Evolutionary conservation across 2,329 filamentous ascomycete species (phyloP).

Genomic region (Fusarium luffae): DNA sequence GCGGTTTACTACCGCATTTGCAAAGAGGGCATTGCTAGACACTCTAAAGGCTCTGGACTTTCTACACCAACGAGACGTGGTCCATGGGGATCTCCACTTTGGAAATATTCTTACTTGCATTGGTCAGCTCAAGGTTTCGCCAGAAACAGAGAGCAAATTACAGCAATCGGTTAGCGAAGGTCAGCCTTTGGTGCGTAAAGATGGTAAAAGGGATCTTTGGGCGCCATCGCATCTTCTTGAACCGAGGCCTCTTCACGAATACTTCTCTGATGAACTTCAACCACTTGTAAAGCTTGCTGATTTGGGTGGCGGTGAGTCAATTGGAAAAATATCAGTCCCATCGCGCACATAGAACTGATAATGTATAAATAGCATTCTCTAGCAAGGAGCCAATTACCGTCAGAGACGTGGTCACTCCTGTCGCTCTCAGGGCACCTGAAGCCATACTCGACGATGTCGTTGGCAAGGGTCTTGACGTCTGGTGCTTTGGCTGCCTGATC

Average conservation of each 20-base stretch:
- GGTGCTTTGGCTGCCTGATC: not conserved
- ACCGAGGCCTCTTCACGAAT: not conserved
- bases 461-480: not conserved
- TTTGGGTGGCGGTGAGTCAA: not conserved
- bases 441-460: not conserved
- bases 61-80: not conserved
- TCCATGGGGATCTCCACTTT: not conserved
- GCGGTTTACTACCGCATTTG: not conserved
- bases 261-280: not conserved
- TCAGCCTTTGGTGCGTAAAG: not conserved
- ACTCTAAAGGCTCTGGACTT: not conserved
- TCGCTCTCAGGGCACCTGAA: not conserved
- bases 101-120: not conserved
- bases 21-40: not conserved
- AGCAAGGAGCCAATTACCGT: not conserved
- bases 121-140: not conserved
- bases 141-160: not conserved
- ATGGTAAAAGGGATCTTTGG: not conserved
- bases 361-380: not conserved
- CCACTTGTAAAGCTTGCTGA: not conserved
- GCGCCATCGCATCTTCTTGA: not conserved
- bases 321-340: too few species aligned
- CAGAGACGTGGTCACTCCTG: not conserved
- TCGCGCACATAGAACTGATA: too few species aligned
- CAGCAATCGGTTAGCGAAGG: not conserved